Evolutionary conservation across 2,329 filamentous ascomycete species (phyloP), one percentile per base, ranked within the genome.

Genomic region (Trichoderma koningiopsis): DNA sequence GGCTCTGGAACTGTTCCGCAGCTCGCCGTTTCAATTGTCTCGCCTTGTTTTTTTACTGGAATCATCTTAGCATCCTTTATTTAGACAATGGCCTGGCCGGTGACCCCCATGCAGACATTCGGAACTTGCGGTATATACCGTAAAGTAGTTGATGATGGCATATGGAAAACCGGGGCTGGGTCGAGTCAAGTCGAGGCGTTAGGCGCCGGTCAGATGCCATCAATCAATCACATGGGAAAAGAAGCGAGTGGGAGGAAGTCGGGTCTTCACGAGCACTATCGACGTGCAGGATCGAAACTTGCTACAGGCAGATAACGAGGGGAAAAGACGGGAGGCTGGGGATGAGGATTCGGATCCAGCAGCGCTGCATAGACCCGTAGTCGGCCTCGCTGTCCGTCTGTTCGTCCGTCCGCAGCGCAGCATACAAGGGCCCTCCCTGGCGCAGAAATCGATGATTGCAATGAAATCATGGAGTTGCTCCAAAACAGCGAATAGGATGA

Each of bases 131-230:
- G 24, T 35, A 53, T 43, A 43, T 43, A 11, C 33, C 33, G 33
- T 33, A 33, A 33, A 63, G n/a, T 16, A 19, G 29, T 3, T 19
- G 19, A 43, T 19, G n/a, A n/a, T 4, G 7, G 43, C 19, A 43
- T 6, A 2, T 14, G 37, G 5, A 64, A 64, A 64, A 63, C 47
- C 49, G 61, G 61, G 61, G 61, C 61, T n/a, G 33, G n/a, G 22
- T 40, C 49, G 33, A 55, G 33, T 22, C 37, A 59, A 59, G 16
- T 16, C 57, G 35, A 59, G 40, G 29, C 31, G 24, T 27, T 64
- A 64, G 35, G 61, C 61, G 61, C 61, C 55, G 31, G 33, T 43
- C 33, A 49, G 40, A 37, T 40, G 59, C 59, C 59, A 33, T 37
- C 29, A 33, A 16, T 37, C 19, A 53, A 64, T 27, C 60, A 64